These are phyloP conservation scores for Perkinsela sp. DNA, from an alignment of 208 protist genomes.

Conservation along the genomic window DNA sequence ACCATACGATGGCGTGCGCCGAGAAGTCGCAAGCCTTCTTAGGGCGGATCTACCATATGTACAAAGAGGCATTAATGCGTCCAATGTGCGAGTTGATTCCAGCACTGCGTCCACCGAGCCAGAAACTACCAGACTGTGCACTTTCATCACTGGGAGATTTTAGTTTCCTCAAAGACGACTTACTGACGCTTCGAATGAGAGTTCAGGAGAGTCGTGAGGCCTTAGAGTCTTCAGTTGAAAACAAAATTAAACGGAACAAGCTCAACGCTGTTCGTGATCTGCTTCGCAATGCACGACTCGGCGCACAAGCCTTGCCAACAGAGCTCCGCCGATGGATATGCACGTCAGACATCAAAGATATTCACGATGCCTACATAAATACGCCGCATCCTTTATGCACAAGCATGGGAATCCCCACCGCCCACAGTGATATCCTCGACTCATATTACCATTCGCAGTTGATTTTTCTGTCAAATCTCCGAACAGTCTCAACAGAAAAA, in stretches of 20 bases:
- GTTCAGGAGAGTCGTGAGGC: background rate
- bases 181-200: background rate
- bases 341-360: background rate
- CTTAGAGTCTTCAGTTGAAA: background rate
- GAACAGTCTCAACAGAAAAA: background rate
- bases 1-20: background rate
- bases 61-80: background rate
- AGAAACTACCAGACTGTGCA: background rate
- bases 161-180: background rate
- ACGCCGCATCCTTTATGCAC: background rate
- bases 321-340: background rate
- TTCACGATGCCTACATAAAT: background rate
- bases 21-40: background rate
- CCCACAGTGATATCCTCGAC: no score
- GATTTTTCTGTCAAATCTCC: background rate
- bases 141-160: background rate
- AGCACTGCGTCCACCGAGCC: no score
- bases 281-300: background rate
- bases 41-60: background rate
- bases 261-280: background rate
- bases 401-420: background rate
- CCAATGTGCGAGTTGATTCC: background rate
- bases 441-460: background rate
- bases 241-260: background rate
- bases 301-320: background rate